Percentiles rank a stretch among this genome's conserved stretches.
These are phyloP conservation scores for Gossypium lobatum DNA, from an alignment of 441 rosid species.

Conservation along the genomic window DNA sequence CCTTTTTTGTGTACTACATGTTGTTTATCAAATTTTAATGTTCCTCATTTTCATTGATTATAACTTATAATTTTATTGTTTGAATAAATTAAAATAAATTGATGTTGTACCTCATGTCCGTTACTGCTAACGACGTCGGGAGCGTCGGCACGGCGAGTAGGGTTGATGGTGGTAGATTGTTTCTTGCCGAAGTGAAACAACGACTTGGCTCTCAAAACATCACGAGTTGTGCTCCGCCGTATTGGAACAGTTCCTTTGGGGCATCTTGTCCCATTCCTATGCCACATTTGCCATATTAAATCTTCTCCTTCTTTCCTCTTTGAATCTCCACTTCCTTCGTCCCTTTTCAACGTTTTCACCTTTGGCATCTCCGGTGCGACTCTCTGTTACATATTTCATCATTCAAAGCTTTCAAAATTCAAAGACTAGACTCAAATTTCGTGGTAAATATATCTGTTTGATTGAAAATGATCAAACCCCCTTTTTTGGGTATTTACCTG, in stretches of 20 bases:
- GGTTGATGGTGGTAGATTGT: constrained; percentile 21
- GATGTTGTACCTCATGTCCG: constrained; percentile 74
- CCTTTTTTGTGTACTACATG: background rate
- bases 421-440: too few relatives aligned
- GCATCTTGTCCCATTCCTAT: constrained; percentile 58
- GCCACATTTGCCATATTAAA: constrained; percentile 66
- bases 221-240: constrained; percentile 47
- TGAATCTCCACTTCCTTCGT: constrained; percentile 7
- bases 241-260: constrained; percentile 65
- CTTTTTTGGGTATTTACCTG: constrained; percentile 26
- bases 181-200: constrained; percentile 60
- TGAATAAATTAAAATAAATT: background rate
- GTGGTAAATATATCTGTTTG: too few relatives aligned
- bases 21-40: background rate
- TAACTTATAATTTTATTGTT: background rate
- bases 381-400: constrained; percentile 32
- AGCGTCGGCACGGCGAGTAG: constrained; percentile 40
- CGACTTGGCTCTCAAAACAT: constrained; percentile 65
- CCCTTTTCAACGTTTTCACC: constrained; percentile 20
- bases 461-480: too few relatives aligned
- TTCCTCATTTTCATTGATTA: background rate
- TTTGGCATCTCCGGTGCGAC: constrained; percentile 53
- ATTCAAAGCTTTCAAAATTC: background rate
- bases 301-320: constrained; percentile 1
- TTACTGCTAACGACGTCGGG: constrained; percentile 71